Conservation (phyloP, 441 rosid genomes). For the Gossypium davidsonii region DNA sequence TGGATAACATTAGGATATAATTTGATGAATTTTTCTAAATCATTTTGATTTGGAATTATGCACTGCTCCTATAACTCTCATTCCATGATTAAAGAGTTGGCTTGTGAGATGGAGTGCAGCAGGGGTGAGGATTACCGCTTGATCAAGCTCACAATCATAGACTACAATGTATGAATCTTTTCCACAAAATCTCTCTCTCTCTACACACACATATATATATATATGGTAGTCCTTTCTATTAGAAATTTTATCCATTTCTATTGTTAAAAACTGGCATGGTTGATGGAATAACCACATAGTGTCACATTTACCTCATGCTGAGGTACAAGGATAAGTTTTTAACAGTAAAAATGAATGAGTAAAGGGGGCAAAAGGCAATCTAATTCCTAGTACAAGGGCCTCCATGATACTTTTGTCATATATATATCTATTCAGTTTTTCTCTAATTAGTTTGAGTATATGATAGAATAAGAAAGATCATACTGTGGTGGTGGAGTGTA, state of each 20-base stretch:
- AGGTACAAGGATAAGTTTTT: too few species aligned
- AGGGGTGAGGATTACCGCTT: slow-evolving; percentile 87
- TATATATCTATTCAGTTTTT: background rate
- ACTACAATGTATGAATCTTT: slow-evolving; percentile 45
- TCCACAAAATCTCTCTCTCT: background rate
- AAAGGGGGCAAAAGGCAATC: too few species aligned
- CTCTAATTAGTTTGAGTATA: slow-evolving; percentile 12
- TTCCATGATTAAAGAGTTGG: slow-evolving; percentile 42
- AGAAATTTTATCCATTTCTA: too few species aligned
- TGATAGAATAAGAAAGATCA: slow-evolving; percentile 66
- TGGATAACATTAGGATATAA: background rate
- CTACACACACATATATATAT: background rate
- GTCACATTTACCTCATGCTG: too few species aligned
- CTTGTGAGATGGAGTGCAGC: slow-evolving; percentile 92
- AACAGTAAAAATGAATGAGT: too few species aligned
- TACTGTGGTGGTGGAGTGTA: slow-evolving; percentile 73
- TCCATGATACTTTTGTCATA: too few species aligned
- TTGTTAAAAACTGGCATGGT: too few species aligned
- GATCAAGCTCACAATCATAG: slow-evolving; percentile 72
- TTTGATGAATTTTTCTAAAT: background rate
- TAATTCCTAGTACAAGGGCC: too few species aligned
- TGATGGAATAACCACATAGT: too few species aligned
- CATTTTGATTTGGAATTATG: background rate
- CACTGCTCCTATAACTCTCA: background rate
- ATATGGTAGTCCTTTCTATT: too few species aligned